Evolutionary conservation across 2,329 filamentous ascomycete species (phyloP).

Genomic region (Fusarium sacchari): DNA sequence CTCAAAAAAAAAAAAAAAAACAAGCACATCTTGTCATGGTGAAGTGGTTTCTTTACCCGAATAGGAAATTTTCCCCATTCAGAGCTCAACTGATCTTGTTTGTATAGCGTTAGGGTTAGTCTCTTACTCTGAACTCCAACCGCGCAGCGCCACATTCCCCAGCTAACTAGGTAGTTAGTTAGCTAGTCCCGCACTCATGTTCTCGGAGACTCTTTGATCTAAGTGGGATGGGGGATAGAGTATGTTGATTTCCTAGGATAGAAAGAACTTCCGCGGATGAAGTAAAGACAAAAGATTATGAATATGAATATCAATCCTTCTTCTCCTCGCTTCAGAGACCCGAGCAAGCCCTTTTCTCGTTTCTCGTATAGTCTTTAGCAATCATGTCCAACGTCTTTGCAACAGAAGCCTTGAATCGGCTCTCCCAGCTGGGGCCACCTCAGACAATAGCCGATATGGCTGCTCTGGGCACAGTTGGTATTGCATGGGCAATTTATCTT

Average conservation of each 20-base stretch:
- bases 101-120: too few relatives aligned
- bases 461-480: slow-evolving; percentile 39
- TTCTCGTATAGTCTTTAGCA: background rate
- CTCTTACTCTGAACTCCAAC: too few relatives aligned
- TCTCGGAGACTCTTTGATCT: background rate
- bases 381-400: slow-evolving; percentile 36
- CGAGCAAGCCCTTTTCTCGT: background rate
- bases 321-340: background rate
- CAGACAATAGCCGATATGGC: slow-evolving; percentile 39
- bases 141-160: too few relatives aligned
- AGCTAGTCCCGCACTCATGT: background rate
- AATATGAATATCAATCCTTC: slow-evolving; percentile 22
- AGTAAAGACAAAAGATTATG: background rate
- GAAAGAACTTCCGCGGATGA: background rate
- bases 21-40: too few relatives aligned
- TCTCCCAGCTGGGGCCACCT: slow-evolving; percentile 36
- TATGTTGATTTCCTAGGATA: background rate
- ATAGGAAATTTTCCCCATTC: slow-evolving; percentile 14
- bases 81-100: background rate
- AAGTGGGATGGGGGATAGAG: background rate
- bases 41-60: background rate
- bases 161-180: too few relatives aligned
- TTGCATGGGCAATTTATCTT: slow-evolving; percentile 49
- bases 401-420: slow-evolving; percentile 26
- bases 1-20: too few relatives aligned